Evolutionary conservation across 148 eudicot genomes (phyloP).

Genomic region (Chenopodium album): DNA sequence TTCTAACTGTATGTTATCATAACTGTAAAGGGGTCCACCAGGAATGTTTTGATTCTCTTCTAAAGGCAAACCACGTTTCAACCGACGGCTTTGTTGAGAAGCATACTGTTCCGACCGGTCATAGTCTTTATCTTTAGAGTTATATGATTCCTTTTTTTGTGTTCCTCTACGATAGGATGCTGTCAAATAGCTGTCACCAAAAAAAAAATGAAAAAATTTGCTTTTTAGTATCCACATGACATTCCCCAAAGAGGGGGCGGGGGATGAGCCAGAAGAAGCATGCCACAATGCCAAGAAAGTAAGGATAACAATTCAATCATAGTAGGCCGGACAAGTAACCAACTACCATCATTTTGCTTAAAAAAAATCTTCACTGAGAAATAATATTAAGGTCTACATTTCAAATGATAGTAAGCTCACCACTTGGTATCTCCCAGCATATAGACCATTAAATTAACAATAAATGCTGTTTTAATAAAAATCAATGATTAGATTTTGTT

Average conservation of each 20-base stretch:
- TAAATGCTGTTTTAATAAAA: not conserved
- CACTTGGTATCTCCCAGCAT: not conserved
- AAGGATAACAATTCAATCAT: not conserved
- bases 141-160: slow-evolving; percentile 43
- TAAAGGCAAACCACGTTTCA: slow-evolving; percentile 26
- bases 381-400: not conserved
- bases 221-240: slow-evolving; percentile 23
- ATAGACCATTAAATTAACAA: not conserved
- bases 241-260: not conserved
- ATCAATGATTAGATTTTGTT: not conserved
- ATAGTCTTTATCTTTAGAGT: slow-evolving; percentile 40
- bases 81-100: slow-evolving; percentile 29
- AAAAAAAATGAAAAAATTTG: not conserved
- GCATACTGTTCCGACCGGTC: slow-evolving; percentile 32
- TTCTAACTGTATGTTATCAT: slow-evolving; percentile 74
- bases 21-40: slow-evolving; percentile 64
- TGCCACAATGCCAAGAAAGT: not conserved
- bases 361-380: not conserved
- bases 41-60: slow-evolving; percentile 41
- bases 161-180: slow-evolving; percentile 82
- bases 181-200: slow-evolving; percentile 65
- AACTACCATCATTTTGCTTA: not conserved
- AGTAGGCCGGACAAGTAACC: not conserved
- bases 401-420: not conserved
- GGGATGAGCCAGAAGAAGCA: slow-evolving; percentile 1